Conservation (phyloP, 805 yeast species). For the Ogataea salicorniae region DNA sequence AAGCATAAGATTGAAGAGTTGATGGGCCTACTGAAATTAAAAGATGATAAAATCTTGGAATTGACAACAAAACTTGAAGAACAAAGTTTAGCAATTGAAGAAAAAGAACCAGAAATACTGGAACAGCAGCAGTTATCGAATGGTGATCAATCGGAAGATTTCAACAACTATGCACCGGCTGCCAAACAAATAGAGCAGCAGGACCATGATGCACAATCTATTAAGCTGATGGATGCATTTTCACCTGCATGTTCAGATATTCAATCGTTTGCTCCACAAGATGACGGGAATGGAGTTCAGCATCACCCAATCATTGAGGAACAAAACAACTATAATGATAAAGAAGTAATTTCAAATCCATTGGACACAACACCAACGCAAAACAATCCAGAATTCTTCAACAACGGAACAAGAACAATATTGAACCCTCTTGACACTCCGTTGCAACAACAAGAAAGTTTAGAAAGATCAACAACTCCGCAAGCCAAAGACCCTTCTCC, state of each 20-base stretch:
- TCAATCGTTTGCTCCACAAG: too few relatives aligned
- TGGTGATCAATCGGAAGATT: too few relatives aligned
- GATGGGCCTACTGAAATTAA: constrained; percentile 2
- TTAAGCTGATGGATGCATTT: background rate
- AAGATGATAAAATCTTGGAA: constrained; percentile 9
- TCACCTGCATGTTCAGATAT: background rate
- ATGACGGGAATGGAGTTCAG: too few relatives aligned
- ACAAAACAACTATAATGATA: too few relatives aligned
- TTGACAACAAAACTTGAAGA: background rate
- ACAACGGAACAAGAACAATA: background rate
- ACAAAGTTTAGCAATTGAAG: too few relatives aligned
- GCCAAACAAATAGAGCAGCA: background rate
- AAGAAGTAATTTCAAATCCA: too few relatives aligned
- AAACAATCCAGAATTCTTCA: too few relatives aligned
- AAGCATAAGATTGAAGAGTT: constrained; percentile 5
- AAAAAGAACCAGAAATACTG: too few relatives aligned
- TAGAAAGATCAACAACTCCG: constrained; percentile 9
- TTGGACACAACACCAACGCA: too few relatives aligned
- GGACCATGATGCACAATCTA: background rate
- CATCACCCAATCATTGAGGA: too few relatives aligned
- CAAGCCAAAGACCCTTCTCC: constrained; percentile 5
- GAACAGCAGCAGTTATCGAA: too few relatives aligned
- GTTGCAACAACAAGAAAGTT: constrained; percentile 13
- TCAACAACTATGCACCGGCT: too few relatives aligned
- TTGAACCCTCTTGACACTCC: constrained; percentile 25